Evolutionary conservation across 495 filamentous ascomycete genomes (phyloP).

Genomic region (Neurospora hispaniola): DNA sequence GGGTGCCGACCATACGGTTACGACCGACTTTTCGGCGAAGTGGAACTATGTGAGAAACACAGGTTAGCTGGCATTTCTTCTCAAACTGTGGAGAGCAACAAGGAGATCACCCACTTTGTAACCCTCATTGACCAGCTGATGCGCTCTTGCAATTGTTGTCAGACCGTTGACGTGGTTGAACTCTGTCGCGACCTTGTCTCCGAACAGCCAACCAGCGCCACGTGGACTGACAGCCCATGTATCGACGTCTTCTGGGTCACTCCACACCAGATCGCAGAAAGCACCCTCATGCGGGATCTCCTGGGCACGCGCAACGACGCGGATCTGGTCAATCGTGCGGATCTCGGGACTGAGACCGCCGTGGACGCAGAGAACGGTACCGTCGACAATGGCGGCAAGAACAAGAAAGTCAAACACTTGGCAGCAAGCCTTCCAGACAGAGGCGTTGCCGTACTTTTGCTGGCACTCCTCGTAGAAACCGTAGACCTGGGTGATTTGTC

Average conservation of each 20-base stretch:
- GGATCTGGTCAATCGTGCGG: constrained; percentile 86
- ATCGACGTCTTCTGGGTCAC: constrained; percentile 94
- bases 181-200: constrained; percentile 94
- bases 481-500: constrained; percentile 97
- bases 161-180: constrained; percentile 98
- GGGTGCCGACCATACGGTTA: constrained; percentile 97
- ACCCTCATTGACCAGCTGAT: constrained; percentile 95
- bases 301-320: constrained; percentile 93
- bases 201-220: constrained; percentile 95
- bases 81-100: neutral
- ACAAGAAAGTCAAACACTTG: constrained; percentile 98
- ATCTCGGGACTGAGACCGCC: constrained; percentile 96
- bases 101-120: constrained; percentile 59
- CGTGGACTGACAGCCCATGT: constrained; percentile 95
- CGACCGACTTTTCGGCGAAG: constrained; percentile 88
- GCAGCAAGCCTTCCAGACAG: constrained; percentile 98
- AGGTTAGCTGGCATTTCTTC: neutral
- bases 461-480: constrained; percentile 99
- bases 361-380: constrained; percentile 93
- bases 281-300: constrained; percentile 98
- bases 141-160: constrained; percentile 87
- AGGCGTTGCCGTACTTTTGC: constrained; percentile 95
- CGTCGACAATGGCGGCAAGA: constrained; percentile 91
- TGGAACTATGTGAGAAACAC: constrained; percentile 54
- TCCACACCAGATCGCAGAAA: constrained; percentile 98